phyloP scores from a whole-genome alignment of 2,329 filamentous ascomycete genomes.

The Bipolaris oryzae region DNA sequence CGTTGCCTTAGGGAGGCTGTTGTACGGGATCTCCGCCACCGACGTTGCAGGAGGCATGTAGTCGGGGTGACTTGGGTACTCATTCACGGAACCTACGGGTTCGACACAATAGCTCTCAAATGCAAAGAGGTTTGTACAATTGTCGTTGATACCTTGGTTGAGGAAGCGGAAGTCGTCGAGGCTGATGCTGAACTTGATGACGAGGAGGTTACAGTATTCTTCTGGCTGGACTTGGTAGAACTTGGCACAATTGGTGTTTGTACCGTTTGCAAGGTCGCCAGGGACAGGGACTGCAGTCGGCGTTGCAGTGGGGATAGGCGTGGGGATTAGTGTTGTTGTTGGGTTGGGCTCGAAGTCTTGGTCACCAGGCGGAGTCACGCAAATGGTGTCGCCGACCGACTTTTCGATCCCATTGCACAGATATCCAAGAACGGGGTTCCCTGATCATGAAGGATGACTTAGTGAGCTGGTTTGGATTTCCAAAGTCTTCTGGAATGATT shows the following conservation, averaged over 20 bases:
- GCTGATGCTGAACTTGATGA: conserved; percentile 1
- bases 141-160: conserved; percentile 8
- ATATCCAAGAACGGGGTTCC: no score
- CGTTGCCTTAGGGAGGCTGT: conserved; percentile 1
- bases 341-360: conserved; percentile 1
- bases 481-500: no score
- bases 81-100: conserved; percentile 3
- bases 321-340: neutral
- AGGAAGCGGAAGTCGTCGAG: conserved; percentile 11
- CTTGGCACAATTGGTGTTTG: neutral
- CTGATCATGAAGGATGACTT: no score
- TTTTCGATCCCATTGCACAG: no score
- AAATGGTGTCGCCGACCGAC: neutral
- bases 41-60: conserved; percentile 3
- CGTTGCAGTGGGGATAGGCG: neutral
- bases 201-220: conserved; percentile 8
- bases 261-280: neutral
- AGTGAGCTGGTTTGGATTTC: no score
- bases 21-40: conserved; percentile 2
- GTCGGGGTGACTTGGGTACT: conserved; percentile 8
- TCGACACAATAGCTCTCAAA: conserved; percentile 11
- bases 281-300: neutral
- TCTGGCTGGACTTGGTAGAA: neutral
- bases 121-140: conserved; percentile 9
- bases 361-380: neutral